Base-by-base conservation (phyloP, 192 early-diverging fungal species). In the Irineochytrium annulatum region DNA sequence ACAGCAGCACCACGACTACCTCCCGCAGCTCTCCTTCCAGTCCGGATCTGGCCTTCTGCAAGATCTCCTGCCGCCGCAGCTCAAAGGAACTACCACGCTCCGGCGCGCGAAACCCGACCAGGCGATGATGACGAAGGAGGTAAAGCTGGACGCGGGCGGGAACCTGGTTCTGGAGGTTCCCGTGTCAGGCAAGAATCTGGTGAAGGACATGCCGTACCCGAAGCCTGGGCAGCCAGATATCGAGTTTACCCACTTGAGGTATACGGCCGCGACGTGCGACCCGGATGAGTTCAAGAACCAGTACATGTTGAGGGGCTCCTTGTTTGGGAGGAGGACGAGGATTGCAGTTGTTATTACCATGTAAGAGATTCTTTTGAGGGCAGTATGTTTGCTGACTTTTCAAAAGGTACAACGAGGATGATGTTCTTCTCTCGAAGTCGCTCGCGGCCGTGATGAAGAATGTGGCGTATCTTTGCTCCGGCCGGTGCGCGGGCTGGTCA, bases 341-440 rank as follows among this genome's bases (percentile, higher is more conserved):
- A 60, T 91, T 5, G 85, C 87, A 26, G 77, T 89, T 34, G 87
- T 91, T 37, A 57, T 85, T 2, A 91, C 89, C 35, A 91, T 91
- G 89, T 89, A 82, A 3, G 69, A 54, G 16, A 6, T 77, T 41
- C 32, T 39, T 22, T 3, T 39, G 13, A 44, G 22, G 0, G 26
- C 19, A 55, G 11, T 87, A 0, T 86, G 87, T 77, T 68, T 82
- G 32, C 11, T n/a, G 11, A 28, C 35, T 51, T 65, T 59, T 44
- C 43, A 48, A 43, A 35, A 92, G 90, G 90, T 70, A 80, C 62
- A 68, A 77, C 67, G 86, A 89, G 64, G 77, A 83, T 28, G 82
- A 78, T 41, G 52, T 71, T 31, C 70, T 89, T 3, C 84, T 89
- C 69, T 69, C 71, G 22, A 81, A 83, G 32, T 81, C 84, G 6